A percentile compares a stretch with the other conserved stretches of the same genome.
phyloP scores from a whole-genome alignment of 2,329 filamentous ascomycete genomes.

The Colletotrichum orchidophilum region DNA sequence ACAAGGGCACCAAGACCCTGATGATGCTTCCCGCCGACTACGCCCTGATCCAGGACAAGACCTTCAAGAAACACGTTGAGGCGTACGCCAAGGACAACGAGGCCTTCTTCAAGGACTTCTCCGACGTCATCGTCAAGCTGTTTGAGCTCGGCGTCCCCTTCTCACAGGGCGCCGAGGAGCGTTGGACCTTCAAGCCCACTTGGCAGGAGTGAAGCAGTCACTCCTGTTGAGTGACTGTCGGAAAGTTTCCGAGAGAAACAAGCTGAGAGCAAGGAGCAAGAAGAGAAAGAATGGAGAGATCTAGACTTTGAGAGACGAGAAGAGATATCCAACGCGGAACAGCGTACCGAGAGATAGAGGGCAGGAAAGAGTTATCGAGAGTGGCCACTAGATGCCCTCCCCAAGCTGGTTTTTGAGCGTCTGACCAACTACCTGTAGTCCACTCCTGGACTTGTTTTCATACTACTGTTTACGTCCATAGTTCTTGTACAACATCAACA shows the following conservation, averaged over 20 bases:
- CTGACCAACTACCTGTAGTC: constrained; percentile 2
- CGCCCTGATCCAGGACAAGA: constrained; percentile 87
- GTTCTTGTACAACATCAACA: constrained; percentile 25
- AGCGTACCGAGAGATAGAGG: constrained; percentile 14
- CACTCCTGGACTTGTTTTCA: constrained; percentile 20
- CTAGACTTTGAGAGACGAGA: constrained; percentile 19
- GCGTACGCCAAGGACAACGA: constrained; percentile 93
- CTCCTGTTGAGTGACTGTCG: neutral
- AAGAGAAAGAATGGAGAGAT: constrained; percentile 2
- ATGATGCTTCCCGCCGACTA: constrained; percentile 99
- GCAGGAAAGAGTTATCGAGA: neutral
- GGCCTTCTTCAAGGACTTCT: constrained; percentile 93
- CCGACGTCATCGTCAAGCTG: constrained; percentile 79
- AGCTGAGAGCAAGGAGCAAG: neutral
- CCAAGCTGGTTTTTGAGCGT: neutral
- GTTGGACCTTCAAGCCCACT: constrained; percentile 72
- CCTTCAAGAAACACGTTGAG: constrained; percentile 81
- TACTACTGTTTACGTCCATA: constrained; percentile 14
- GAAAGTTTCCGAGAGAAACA: neutral
- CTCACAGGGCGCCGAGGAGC: constrained; percentile 66
- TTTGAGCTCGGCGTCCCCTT: constrained; percentile 97
- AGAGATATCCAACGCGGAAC: constrained; percentile 20
- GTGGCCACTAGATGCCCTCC: neutral
- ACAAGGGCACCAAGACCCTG: constrained; percentile 84
- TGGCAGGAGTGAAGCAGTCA: constrained; percentile 20